Evolutionary conservation across 257 asterid genomes (phyloP), one percentile per base, ranked within the genome.

Genomic region (Nicotiana obtusifolia): DNA sequence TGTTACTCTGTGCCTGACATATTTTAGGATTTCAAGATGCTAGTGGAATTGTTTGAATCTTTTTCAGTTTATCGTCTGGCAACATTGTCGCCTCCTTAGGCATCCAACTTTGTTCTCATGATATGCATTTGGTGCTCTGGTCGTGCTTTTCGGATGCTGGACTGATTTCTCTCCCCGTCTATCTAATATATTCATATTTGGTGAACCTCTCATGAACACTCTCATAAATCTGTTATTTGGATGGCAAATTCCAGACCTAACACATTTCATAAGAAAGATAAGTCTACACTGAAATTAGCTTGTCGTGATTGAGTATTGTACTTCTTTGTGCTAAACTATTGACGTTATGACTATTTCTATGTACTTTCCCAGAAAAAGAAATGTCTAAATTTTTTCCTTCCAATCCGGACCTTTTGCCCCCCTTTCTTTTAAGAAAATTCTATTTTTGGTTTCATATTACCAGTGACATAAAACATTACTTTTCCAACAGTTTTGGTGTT

Each of bases 21-120:
- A 71, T 20, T 44, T 71, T 71, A 44, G 60, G 60, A 44, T 71
- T 71, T 71, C 60, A 71, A 71, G 60, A 71, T 71, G 78, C 37
- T 44, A 14, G 13, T 41, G 60, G 4, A 22, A 71, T 71, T 24
- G 24, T 71, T 22, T 73, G 8, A 73, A 22, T 73, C 61, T 2
- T 20, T 71, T 73, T 47, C 78, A 73, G 56, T 37, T 30, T 47
- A 73, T 47, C 10, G 22, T 73, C 9, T 5, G 41, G 61, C 37
- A 44, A 22, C 20, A 44, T 14, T 73, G 61, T 47, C 14, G 35
- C 60, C 22, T 73, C 22, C 78, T 47, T 73, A 47, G 78, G 60
- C 78, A 73, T 47, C 57, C 77, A 11, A 3, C 47, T 73, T 73
- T 73, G 14, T 73, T 73, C 37, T 73, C 78, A 44, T 73, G 60